These are phyloP conservation scores for Skeletonema tropicum DNA, from an alignment of 108 stramenopile species.

Conservation along the genomic window DNA sequence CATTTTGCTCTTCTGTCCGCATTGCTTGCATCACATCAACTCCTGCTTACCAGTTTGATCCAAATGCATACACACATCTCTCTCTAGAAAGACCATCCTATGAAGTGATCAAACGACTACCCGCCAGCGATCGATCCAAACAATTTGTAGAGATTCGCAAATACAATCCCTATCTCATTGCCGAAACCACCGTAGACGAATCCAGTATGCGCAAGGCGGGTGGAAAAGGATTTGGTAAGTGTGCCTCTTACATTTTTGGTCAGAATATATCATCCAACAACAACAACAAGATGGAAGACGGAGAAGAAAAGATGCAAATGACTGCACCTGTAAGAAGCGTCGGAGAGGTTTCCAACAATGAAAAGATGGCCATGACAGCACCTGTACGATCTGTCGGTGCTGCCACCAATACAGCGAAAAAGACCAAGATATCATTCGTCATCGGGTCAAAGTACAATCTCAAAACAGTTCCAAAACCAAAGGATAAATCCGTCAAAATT, in stretches of 20 bases:
- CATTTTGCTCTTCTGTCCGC: too few relatives aligned
- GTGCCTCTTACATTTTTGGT: constrained; percentile 73
- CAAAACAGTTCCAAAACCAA: constrained; percentile 61
- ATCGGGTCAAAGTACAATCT: constrained; percentile 64
- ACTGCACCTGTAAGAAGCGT: constrained; percentile 56
- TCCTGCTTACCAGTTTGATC: too few relatives aligned
- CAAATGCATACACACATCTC: too few relatives aligned
- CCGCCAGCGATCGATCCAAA: constrained; percentile 1
- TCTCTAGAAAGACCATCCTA: constrained; percentile 58
- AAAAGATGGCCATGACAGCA: constrained; percentile 74
- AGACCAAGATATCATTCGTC: constrained; percentile 66
- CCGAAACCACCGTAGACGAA: constrained; percentile 60
- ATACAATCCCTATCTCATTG: constrained; percentile 69
- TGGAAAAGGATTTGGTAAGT: constrained; percentile 48
- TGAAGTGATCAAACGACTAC: constrained; percentile 44
- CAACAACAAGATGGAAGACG: neutral
- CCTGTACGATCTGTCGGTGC: constrained; percentile 55
- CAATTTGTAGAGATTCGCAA: constrained; percentile 56
- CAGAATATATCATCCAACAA: constrained; percentile 44
- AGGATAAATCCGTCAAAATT: constrained; percentile 50
- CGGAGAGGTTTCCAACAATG: constrained; percentile 19
- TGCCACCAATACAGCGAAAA: constrained; percentile 17
- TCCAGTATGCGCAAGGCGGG: constrained; percentile 51
- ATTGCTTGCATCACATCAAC: too few relatives aligned
- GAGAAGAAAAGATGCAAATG: constrained; percentile 61